A percentile compares a stretch with the other conserved stretches of the same genome.
Evolutionary conservation across 768 basidiomycete genomes (phyloP).

Genomic region (Filobasidium wieringae): DNA sequence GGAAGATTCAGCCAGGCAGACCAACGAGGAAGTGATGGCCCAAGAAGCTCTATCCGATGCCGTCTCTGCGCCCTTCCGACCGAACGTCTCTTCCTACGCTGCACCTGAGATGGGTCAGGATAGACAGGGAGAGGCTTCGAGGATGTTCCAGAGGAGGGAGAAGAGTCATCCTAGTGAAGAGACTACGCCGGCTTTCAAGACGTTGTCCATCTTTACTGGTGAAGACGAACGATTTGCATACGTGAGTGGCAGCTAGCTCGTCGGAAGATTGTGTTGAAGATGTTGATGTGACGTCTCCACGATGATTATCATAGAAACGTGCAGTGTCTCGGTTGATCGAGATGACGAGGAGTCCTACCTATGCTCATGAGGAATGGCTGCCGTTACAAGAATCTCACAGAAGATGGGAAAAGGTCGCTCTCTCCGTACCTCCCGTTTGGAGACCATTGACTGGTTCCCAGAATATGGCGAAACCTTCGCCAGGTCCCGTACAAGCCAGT

Average conservation of each 20-base stretch:
- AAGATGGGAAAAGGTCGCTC: conserved; percentile 28
- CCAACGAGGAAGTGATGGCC: conserved; percentile 33
- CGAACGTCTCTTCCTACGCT: conserved; percentile 51
- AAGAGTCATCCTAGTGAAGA: conserved; percentile 22
- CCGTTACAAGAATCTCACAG: conserved; percentile 22
- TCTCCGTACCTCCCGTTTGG: conserved; percentile 8
- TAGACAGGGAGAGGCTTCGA: conserved; percentile 11
- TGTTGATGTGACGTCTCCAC: too few species aligned
- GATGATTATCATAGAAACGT: conserved; percentile 40
- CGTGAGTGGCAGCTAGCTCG: conserved; percentile 22
- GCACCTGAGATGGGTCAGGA: background rate
- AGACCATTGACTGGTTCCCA: background rate
- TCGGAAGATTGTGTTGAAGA: background rate
- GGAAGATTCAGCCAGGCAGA: conserved; percentile 22
- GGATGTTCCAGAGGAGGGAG: conserved; percentile 18
- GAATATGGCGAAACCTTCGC: background rate
- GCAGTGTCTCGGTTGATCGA: conserved; percentile 52
- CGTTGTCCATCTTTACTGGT: conserved; percentile 48
- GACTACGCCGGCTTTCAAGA: conserved; percentile 41
- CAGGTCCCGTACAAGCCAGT: background rate
- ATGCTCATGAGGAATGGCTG: conserved; percentile 31
- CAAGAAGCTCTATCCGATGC: conserved; percentile 48
- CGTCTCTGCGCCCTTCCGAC: conserved; percentile 44
- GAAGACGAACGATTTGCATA: conserved; percentile 56
- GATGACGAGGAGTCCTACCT: conserved; percentile 43